A percentile compares a stretch with the other conserved stretches of the same genome.
These are phyloP conservation scores for Nothophytophthora sp. DNA, from an alignment of 352 stramenopile genomes.

Conservation along the genomic window DNA sequence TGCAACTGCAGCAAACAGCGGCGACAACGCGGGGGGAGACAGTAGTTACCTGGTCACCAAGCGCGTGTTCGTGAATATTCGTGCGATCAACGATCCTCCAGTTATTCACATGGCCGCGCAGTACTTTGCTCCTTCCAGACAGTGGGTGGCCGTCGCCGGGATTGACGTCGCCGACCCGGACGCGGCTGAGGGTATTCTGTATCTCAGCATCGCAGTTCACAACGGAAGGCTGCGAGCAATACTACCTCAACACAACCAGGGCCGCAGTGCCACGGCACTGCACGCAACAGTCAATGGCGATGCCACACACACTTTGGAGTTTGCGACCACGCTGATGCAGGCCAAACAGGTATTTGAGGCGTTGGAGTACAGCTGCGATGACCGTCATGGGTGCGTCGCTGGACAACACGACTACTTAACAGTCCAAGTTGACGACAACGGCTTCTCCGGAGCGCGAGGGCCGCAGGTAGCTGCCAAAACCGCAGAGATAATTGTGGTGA, in stretches of 20 bases:
- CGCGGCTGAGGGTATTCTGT: constrained; percentile 37
- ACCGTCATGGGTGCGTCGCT: constrained; percentile 24
- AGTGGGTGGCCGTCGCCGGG: constrained; percentile 25
- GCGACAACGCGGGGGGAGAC: constrained; percentile 3
- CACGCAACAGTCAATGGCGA: constrained; percentile 6
- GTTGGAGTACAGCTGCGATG: constrained; percentile 42
- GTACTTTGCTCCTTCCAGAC: constrained; percentile 29
- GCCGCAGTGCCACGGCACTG: constrained; percentile 6
- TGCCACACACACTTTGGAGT: constrained; percentile 26
- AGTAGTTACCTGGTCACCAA: constrained; percentile 35
- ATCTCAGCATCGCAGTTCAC: constrained; percentile 38
- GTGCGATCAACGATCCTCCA: constrained; percentile 46
- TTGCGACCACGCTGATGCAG: constrained; percentile 27
- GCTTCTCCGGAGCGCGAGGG: constrained; percentile 40
- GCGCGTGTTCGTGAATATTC: constrained; percentile 41
- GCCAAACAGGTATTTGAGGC: constrained; percentile 20
- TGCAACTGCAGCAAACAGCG: neutral
- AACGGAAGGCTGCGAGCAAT: constrained; percentile 34
- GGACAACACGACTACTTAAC: constrained; percentile 35
- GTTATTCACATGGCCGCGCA: constrained; percentile 24
- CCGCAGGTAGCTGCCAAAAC: constrained; percentile 27
- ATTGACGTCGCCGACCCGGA: constrained; percentile 47
- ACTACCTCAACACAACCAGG: neutral
- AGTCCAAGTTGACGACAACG: constrained; percentile 61
- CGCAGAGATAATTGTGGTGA: constrained; percentile 18